Conservation (phyloP, 306 rosid species). For the Vigna hirtella region DNA sequence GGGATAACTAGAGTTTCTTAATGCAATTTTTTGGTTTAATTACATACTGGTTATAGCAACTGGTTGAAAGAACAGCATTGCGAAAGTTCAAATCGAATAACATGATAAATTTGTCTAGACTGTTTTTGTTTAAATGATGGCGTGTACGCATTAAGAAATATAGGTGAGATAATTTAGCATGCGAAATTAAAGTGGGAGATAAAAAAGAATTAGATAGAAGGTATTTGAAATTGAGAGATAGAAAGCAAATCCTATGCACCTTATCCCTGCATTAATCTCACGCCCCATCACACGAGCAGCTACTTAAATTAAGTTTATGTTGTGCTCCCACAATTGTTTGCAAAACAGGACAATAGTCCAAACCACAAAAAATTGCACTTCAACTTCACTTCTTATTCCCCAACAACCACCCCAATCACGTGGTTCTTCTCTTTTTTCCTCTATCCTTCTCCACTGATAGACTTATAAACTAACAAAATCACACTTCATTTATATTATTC, state of each 20-base stretch:
- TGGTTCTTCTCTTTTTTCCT: conserved; percentile 28
- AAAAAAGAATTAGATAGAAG: not conserved
- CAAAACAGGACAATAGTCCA: conserved; percentile 28
- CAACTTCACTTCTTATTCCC: conserved; percentile 24
- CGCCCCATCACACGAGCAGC: conserved; percentile 47
- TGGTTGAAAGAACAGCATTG: no score
- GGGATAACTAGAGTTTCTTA: no score
- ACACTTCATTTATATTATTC: no score
- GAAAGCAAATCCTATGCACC: conserved; percentile 19
- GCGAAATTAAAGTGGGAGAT: not conserved
- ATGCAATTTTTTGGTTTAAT: no score
- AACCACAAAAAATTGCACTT: not conserved
- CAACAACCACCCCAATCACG: conserved; percentile 29
- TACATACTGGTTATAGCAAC: no score
- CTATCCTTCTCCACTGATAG: not conserved
- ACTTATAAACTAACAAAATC: not conserved
- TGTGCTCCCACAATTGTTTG: conserved; percentile 36
- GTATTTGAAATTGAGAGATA: conserved; percentile 13
- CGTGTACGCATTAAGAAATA: not conserved
- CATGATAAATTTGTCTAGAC: no score
- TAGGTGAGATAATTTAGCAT: not conserved
- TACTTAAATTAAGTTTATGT: conserved; percentile 5
- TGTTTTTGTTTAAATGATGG: not conserved
- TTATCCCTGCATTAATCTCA: conserved; percentile 2
- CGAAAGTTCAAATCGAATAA: no score